Base-by-base conservation (phyloP, 345 rosid species). In the Garcia nutans region DNA sequence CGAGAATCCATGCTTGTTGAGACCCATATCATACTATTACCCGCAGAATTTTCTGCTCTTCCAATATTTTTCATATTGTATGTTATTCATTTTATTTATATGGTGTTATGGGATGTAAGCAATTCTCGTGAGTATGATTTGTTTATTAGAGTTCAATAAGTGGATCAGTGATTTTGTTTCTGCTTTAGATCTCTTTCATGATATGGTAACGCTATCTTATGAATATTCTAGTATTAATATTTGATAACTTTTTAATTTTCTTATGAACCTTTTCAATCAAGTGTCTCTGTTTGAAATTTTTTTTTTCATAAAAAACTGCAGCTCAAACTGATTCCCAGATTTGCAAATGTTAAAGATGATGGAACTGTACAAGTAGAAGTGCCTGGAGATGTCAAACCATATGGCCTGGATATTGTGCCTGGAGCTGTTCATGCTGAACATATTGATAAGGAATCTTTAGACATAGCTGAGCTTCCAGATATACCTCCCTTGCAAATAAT, bases 361-460 rank as follows among this genome's bases (percentile, higher is more conserved):
- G 91, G 91, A 66, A 85, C 89, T 45, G 87, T 88, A 49, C 87
- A 77, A 73, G 67, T 88, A 74, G 87, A 86, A 65, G 89, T 88
- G 66, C 89, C 88, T 8, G 86, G 52, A 68, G 86, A 80, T 33
- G 72, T 82, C 41, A 72, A 71, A 65, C 85, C 86, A 2, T 77
- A 68, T 7, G 75, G 20, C 61, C 81, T 79, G 66, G 81, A 77
- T 77, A 67, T 68, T 33, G 82, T 80, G 74, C 69, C 83, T 33
- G 82, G 68, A 57, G 78, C 62, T 76, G 76, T 61, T 68, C 55
- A 73, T 55, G 72, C 61, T 68, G 87, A 68, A 54, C 71, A 45
- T 72, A n/a, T 60, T 50, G 79, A 79, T 66, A 79, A 80, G 69
- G 86, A 86, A 79, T 22, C 77, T 45, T 52, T 56, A 65, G 83